Evolutionary conservation across 2,329 filamentous ascomycete species (phyloP), one percentile per base, ranked within the genome.

Genomic region (Epichloe sylvatica): DNA sequence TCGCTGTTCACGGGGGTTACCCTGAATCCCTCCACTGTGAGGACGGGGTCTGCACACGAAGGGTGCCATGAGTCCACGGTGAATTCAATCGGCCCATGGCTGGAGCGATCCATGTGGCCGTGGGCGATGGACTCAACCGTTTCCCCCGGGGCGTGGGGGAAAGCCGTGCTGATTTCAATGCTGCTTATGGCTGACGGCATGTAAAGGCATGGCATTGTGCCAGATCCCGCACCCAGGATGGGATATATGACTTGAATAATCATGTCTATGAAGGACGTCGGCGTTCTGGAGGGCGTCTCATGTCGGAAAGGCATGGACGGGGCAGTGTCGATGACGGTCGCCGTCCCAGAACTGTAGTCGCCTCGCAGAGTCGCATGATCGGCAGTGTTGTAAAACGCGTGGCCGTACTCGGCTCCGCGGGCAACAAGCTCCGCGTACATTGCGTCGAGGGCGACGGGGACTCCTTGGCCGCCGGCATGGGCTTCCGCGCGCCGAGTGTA

Each of bases 211-310:
- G 57, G 54, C 56, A 67, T 60, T 34, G 54, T 40, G 11, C 57
- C 57, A 0, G 49, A 51, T 0, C 64, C 64, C 6, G 64, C 65
- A 2, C 67, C 67, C 1, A 70, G 58, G 13, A 67, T 66, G 3
- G 68, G 57, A 25, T 69, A 66, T 0, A 62, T 59, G 4, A 67
- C 58, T 50, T 74, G 71, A 11, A 72, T 60, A 47, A 72, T 61
- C 9, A 66, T 57, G 52, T 78, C 74, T 2, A 76, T 56, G 46
- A 73, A 66, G 0, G 69, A 62, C 0, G 74, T 67, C 35, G 75
- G 72, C 4, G 75, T 57, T 44, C 69, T 64, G 21, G 70, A 68
- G 0, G 62, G 52, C 2, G 67, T 63, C 54, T 78, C 71, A 44
- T 68, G 63, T 2, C 59, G 55, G 51, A 65, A 62, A 1, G 72